Evolutionary conservation across 2,329 filamentous ascomycete species (phyloP).

Genomic region (Curvularia verruculosa): DNA sequence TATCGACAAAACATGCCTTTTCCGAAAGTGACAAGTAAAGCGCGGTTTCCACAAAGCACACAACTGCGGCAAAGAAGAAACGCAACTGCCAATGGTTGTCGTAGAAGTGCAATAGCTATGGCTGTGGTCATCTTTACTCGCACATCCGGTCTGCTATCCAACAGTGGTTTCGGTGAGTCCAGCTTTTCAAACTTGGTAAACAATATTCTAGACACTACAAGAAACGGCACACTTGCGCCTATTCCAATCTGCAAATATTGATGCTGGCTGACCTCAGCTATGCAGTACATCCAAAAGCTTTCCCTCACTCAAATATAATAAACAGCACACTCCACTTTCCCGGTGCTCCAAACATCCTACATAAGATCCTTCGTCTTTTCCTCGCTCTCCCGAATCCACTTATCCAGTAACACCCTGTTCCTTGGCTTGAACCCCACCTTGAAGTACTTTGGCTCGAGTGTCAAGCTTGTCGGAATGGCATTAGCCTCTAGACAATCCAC

Average conservation of each 20-base stretch:
- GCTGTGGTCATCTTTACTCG: too few species aligned
- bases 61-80: too few species aligned
- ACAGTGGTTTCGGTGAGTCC: background rate
- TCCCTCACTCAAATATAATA: background rate
- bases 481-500: slow-evolving; percentile 56
- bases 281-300: background rate
- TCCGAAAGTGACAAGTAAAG: too few species aligned
- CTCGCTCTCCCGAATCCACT: slow-evolving; percentile 57
- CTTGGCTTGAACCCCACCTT: slow-evolving; percentile 56
- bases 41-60: too few species aligned
- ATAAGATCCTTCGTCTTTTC: slow-evolving; percentile 52
- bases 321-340: slow-evolving; percentile 29
- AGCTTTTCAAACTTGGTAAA: background rate
- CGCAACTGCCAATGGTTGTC: too few species aligned
- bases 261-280: slow-evolving; percentile 3
- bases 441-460: slow-evolving; percentile 59
- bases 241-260: slow-evolving; percentile 2
- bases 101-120: too few species aligned
- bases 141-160: too few species aligned
- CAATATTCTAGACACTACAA: background rate
- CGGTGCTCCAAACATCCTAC: slow-evolving; percentile 15
- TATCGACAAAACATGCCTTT: too few species aligned
- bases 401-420: slow-evolving; percentile 50
- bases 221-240: background rate
- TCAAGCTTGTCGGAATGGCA: slow-evolving; percentile 55